Base-by-base conservation (phyloP, 208 protist genomes). In the Herpetomonas muscarum region DNA sequence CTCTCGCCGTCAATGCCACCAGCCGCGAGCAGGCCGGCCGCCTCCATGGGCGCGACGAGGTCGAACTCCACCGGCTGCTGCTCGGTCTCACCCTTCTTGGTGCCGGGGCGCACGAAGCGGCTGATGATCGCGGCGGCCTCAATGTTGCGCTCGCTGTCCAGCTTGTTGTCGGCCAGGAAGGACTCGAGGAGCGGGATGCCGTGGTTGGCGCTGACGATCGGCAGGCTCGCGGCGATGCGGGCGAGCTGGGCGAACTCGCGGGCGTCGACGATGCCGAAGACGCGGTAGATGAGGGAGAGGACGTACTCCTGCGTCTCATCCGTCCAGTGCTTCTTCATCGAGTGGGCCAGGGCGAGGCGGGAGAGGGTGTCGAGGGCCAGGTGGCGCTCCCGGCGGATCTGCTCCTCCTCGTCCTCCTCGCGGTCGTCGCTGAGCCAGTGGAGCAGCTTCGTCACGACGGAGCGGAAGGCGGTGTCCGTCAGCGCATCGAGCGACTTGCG, bases 381-480 rank as follows among this genome's bases (percentile, higher is more conserved):
- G 57, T 76, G 81, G 21, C 89, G 82, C 72, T 95, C 89, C 71
- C 87, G 83, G 30, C 46, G 49, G 36, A 95, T 48, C 61, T 93
- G 83, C 56, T 74, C 79, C 51, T 80, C 83, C 1, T 87, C 83
- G 49, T 95, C 89, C 7, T 76, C 71, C 66, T 93, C 89, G 42
- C 85, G 85, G 50, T 90, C 80, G 32, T 92, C 79, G 46, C 81
- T 90, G 19, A 95, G 58, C 86, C 82, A 95, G 68, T 92, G 86
- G 15, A 95, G 51, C 32, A 95, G 71, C 74, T 95, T 95, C 42
- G 78, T 84, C 24, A 90, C 70, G 28, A 92, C 81, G 10, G 76
- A 72, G 42, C 75, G 73, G 48, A 95, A 90, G 45, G 83, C 82
- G 44, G 64, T 85, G 42, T 48, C 57, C 1, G 79, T 81, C n/a